Evolutionary conservation across 2,329 filamentous ascomycete genomes (phyloP), one percentile per base, ranked within the genome.

Genomic region (Cladophialophora psammophila): DNA sequence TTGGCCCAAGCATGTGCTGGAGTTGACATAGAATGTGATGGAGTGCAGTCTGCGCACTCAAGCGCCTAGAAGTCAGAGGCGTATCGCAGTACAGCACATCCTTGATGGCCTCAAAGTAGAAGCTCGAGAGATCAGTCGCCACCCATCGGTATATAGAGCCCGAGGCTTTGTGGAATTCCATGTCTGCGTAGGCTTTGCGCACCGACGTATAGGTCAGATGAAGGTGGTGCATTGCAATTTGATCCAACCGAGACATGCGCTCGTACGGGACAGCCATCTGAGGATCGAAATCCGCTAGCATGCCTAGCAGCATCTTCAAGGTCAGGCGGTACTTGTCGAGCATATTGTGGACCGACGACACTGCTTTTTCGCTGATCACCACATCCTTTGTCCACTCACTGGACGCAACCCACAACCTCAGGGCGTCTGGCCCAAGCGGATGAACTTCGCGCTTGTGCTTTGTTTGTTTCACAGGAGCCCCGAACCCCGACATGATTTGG

Each of bases 91-190:
- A 99, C 1, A 98, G 83, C 2, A 92, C 86, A 75, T 99, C 95
- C 79, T 99, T 99, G 73, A 94, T 84, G 0, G 91, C 89, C 78
- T 99, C 95, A 65, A 99, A 88, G 78, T 98, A 99, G 78, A 97
- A 96, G 0, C 94, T 90, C 0, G 93, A 97, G 31, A 99, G 85
- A 72, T 97, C 92, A 31, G 85, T 88, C 63, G 89, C 88, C 66
- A 96, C 85, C 89, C 94, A 97, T 69, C 87, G 87, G 78, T 94
- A 96, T 70, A 98, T 84, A 3, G 85, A 80, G 66, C 84, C 87
- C 5, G 93, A 83, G 12, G 86, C 94, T 78, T 88, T 91, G 84
- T 93, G 90, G 78, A 97, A 97, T 75, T 97, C 92, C 75, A 92
- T 91, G 32, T 86, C 86, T 40, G 85, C 79, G 75, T 90, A 93